Conservation (phyloP, 1,284 basidiomycete genomes). For the Ceratobasidium sp. region DNA sequence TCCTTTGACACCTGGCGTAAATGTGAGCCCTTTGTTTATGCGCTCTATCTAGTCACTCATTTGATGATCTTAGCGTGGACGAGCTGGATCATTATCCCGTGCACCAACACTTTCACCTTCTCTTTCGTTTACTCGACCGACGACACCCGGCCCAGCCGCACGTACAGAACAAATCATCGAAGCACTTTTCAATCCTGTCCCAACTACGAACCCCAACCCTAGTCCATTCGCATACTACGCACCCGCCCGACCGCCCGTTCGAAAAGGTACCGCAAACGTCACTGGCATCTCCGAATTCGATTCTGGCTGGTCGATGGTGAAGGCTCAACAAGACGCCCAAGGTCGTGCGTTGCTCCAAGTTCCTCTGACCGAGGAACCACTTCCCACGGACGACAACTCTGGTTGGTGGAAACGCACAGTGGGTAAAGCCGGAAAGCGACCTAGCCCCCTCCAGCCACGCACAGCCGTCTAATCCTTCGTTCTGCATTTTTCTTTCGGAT, state of each 20-base stretch:
- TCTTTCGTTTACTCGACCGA: constrained; percentile 43
- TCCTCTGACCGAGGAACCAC: neutral
- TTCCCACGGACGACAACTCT: neutral
- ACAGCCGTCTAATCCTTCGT: neutral
- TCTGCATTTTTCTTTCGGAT: too few species aligned
- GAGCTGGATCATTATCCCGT: constrained; percentile 31
- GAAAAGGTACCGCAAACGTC: constrained; percentile 22
- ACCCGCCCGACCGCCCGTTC: constrained; percentile 17
- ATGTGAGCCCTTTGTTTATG: constrained; percentile 20
- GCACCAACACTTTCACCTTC: constrained; percentile 29
- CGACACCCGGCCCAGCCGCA: constrained; percentile 58
- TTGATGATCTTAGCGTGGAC: constrained; percentile 19
- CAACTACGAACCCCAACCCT: constrained; percentile 38
- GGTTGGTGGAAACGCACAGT: constrained; percentile 37
- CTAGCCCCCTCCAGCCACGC: neutral
- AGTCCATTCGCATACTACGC: constrained; percentile 38
- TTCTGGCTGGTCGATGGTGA: constrained; percentile 28
- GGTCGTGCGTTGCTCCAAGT: constrained; percentile 12
- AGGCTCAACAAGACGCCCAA: constrained; percentile 35
- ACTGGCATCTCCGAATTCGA: constrained; percentile 5
- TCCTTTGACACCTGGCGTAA: constrained; percentile 10
- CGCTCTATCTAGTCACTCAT: too few species aligned
- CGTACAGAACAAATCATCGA: constrained; percentile 74
- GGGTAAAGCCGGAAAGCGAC: neutral
- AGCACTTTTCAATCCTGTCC: constrained; percentile 73